Evolutionary conservation across 2,329 filamentous ascomycete species (phyloP).

Genomic region (Trichoderma sp.): DNA sequence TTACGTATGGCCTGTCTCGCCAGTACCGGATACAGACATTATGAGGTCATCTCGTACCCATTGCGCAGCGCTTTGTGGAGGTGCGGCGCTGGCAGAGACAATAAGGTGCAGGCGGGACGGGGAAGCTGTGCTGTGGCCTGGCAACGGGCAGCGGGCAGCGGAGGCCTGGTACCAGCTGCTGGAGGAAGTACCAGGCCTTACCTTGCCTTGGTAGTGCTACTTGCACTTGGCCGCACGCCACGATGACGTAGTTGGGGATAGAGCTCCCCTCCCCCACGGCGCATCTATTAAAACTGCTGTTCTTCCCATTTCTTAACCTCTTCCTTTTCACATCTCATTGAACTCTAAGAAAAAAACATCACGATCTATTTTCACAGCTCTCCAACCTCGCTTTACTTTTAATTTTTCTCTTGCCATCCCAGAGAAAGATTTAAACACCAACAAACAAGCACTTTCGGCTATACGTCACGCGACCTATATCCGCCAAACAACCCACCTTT

Average conservation of each 20-base stretch:
- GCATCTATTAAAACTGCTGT: conserved; percentile 19
- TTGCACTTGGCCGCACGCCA: conserved; percentile 25
- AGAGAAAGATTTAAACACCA: conserved; percentile 3
- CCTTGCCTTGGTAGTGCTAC: too few relatives aligned
- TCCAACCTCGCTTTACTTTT: neutral
- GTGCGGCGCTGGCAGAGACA: conserved; percentile 2
- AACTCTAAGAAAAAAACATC: conserved; percentile 13
- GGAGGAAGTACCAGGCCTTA: neutral
- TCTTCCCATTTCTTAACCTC: conserved; percentile 19
- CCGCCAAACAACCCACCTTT: conserved; percentile 19
- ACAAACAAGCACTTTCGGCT: conserved; percentile 29
- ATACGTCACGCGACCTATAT: conserved; percentile 22
- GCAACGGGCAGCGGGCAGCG: too few relatives aligned
- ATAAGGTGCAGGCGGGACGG: neutral
- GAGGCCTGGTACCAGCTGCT: conserved; percentile 5
- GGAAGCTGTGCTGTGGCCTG: neutral
- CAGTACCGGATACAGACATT: conserved; percentile 18
- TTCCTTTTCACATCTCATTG: conserved; percentile 18
- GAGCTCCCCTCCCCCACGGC: conserved; percentile 21
- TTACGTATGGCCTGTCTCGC: conserved; percentile 20
- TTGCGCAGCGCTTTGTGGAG: conserved; percentile 17
- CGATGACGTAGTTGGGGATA: conserved; percentile 32
- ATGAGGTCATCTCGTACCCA: conserved; percentile 28
- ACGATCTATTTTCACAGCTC: neutral
- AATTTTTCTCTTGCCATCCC: neutral